Evolutionary conservation across 2,329 filamentous ascomycete genomes (phyloP).

Genomic region (Pseudogymnoascus sp.): DNA sequence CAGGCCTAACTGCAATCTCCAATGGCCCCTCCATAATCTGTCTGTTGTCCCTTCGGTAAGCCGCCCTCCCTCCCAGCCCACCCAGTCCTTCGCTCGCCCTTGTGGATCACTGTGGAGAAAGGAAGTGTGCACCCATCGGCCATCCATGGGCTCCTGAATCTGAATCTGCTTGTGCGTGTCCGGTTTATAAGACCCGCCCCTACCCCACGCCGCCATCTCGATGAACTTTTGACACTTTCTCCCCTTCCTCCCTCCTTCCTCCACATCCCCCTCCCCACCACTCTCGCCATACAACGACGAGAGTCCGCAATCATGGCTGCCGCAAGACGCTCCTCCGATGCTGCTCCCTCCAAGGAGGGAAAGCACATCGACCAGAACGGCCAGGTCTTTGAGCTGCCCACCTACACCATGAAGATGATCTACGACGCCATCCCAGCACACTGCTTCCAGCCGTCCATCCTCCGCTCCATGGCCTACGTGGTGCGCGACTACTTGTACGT

Average conservation of each 20-base stretch:
- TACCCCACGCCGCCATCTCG: slow-evolving; percentile 2
- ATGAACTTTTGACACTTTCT: slow-evolving; percentile 11
- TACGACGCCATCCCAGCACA: slow-evolving; percentile 49
- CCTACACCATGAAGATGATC: slow-evolving; percentile 30
- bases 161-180: neutral
- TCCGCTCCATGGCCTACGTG: slow-evolving; percentile 49
- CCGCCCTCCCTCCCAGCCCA: neutral
- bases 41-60: neutral
- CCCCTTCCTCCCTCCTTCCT: neutral
- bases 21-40: neutral
- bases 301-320: neutral
- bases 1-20: slow-evolving; percentile 3
- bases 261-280: neutral
- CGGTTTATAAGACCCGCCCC: slow-evolving; percentile 3
- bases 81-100: slow-evolving; percentile 2
- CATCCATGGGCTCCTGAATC: slow-evolving; percentile 6
- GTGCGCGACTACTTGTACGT: slow-evolving; percentile 49
- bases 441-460: slow-evolving; percentile 53
- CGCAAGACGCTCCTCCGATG: neutral
- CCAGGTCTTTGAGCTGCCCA: slow-evolving; percentile 24
- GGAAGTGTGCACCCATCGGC: neutral
- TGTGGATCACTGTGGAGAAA: neutral
- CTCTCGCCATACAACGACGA: neutral
- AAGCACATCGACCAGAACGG: slow-evolving; percentile 18
- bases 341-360: neutral